A percentile compares a stretch with the other conserved stretches of the same genome.
phyloP scores from a whole-genome alignment of 257 asterid genomes.

The Jacaranda mimosifolia region DNA sequence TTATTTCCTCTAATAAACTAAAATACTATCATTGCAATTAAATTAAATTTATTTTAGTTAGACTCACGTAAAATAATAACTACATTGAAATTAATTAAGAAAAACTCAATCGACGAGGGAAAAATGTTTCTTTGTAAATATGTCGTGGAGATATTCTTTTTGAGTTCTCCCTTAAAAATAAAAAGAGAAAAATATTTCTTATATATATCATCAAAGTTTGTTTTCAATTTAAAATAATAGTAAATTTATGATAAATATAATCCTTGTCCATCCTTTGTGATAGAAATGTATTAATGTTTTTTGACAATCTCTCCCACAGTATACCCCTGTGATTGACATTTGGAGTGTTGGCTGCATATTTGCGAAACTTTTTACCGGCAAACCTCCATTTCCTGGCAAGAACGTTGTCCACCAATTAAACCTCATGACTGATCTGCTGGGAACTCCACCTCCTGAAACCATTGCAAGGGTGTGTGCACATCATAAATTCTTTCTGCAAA shows the following conservation, averaged over 20 bases:
- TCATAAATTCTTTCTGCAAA: not conserved
- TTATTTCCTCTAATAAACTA: no score
- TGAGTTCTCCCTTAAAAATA: no score
- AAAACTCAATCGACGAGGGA: no score
- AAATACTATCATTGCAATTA: no score
- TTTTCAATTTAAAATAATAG: no score
- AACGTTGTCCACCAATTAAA: slow-evolving; percentile 96
- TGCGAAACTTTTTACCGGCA: slow-evolving; percentile 87
- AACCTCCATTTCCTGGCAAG: slow-evolving; percentile 94
- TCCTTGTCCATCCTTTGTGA: slow-evolving; percentile 4
- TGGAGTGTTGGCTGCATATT: slow-evolving; percentile 99
- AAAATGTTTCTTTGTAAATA: no score
- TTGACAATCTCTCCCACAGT: slow-evolving; percentile 53
- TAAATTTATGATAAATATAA: not conserved
- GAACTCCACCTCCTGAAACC: slow-evolving; percentile 89
- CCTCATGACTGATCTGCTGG: slow-evolving; percentile 89
- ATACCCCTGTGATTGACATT: slow-evolving; percentile 93
- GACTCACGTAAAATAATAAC: no score
- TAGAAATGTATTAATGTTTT: slow-evolving; percentile 2
- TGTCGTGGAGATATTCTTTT: no score
- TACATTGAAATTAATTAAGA: no score
- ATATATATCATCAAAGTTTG: no score
- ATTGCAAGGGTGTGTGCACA: slow-evolving; percentile 77
- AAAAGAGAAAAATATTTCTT: no score
- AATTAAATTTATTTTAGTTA: no score